Evolutionary conservation across 345 rosid genomes (phyloP), one percentile per base, ranked within the genome.

Genomic region (Psidium guajava): DNA sequence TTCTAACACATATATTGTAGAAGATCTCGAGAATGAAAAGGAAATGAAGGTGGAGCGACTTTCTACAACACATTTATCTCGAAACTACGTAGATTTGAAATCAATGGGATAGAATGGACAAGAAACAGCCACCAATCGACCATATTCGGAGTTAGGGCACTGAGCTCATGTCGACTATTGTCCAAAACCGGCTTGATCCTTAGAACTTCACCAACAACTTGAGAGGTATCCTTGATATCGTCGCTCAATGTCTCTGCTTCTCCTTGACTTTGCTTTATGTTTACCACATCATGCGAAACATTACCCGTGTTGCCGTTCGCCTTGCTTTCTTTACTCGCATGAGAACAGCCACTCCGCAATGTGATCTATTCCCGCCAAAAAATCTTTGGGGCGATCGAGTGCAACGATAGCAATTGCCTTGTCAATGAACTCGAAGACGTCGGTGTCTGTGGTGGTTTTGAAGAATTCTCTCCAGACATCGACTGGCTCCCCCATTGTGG

Each of bases 211-310:
- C 6, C 93, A 84, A 92, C 84, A 55, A 90, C 32, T 85, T 83
- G 87, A 86, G 98, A 89, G 54, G 85, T 87, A n/a, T 95, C 92
- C 83, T 95, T 95, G 56, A 95, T 93, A 86, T 91, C 94, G 87
- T 94, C 96, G 73, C 95, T 95, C 87, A 95, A 90, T 5, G 96
- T 96, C 84, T 95, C 95, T 82, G 94, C 96, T 44, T 93, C 99
- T 25, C 92, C 95, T 75, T 59, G 90, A 61, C 93, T 91, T 86
- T 86, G 88, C 87, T 95, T 89, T 84, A 94, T 90, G 54, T 73
- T 88, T 56, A 87, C 87, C 21, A 73, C 82, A 86, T 83, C 58
- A 27, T 3, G 32, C 54, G 13, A n/a, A 22, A 82, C 85, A 56
- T 91, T 90, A 83, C 90, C 93, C 57, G 89, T 86, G 77, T 91